Evolutionary conservation across 148 eudicot species (phyloP).

Genomic region (Salicornia ramosissima): DNA sequence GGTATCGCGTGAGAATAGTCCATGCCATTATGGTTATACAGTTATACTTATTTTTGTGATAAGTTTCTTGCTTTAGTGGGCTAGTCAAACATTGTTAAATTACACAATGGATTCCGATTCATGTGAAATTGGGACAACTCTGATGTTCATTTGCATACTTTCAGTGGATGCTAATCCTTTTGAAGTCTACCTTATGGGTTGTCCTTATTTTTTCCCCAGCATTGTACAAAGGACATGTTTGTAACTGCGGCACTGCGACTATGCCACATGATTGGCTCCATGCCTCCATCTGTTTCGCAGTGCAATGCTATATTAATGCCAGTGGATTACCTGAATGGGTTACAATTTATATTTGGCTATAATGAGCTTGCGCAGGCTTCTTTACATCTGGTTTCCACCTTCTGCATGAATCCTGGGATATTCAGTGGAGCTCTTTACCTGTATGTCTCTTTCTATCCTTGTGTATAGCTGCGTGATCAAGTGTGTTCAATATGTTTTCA

Average conservation of each 20-base stretch:
- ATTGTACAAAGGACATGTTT: neutral
- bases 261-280: neutral
- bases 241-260: neutral
- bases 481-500: neutral
- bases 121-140: neutral
- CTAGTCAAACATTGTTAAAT: neutral
- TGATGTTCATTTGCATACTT: neutral
- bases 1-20: neutral
- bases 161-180: neutral
- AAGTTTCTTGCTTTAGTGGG: neutral
- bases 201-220: neutral
- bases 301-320: constrained; percentile 3
- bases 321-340: neutral
- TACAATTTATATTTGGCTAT: neutral
- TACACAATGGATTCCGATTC: neutral
- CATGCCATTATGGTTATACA: neutral
- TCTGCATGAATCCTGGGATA: neutral
- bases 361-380: neutral
- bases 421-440: constrained; percentile 12
- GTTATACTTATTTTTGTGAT: neutral
- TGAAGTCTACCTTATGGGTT: neutral
- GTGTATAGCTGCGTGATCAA: neutral
- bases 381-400: constrained; percentile 1
- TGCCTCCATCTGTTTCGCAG: neutral
- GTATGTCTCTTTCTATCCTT: constrained; percentile 20